phyloP scores from a whole-genome alignment of 2,329 filamentous ascomycete species.

The Talaromyces marneffei region DNA sequence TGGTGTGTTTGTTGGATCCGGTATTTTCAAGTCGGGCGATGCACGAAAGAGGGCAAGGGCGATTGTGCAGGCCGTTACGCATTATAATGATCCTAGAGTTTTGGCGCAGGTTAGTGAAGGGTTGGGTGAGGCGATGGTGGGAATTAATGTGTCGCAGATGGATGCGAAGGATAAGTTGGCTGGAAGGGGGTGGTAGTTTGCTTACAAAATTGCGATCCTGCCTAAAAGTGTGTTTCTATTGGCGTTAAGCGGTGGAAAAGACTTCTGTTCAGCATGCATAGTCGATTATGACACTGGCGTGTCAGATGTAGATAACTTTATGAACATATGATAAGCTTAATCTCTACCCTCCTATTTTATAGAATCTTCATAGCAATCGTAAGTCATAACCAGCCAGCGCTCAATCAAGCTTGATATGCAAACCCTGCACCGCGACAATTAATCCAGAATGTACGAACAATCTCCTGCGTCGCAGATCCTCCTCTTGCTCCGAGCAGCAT shows the following conservation, averaged over 20 bases:
- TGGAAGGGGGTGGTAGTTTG: constrained; percentile 69
- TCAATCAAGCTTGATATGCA: constrained; percentile 26
- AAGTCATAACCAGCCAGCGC: not conserved
- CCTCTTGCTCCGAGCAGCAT: constrained; percentile 36
- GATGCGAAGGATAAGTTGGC: constrained; percentile 74
- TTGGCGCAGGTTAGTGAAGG: constrained; percentile 82
- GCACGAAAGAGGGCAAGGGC: constrained; percentile 84
- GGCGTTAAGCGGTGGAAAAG: not conserved
- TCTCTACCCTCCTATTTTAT: not conserved
- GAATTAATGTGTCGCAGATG: constrained; percentile 80
- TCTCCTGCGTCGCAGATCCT: constrained; percentile 32
- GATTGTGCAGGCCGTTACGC: constrained; percentile 89
- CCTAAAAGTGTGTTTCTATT: not conserved
- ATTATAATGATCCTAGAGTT: constrained; percentile 78
- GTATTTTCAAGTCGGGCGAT: constrained; percentile 96
- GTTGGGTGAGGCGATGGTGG: constrained; percentile 96
- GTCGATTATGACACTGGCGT: not conserved
- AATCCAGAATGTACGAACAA: constrained; percentile 41
- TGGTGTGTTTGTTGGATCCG: constrained; percentile 92
- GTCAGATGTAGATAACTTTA: not conserved
- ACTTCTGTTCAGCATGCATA: not conserved
- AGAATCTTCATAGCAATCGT: not conserved
- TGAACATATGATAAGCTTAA: not conserved
- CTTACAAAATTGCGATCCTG: not conserved
- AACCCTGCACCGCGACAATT: constrained; percentile 39